phyloP scores from a whole-genome alignment of 2,329 filamentous ascomycete species.

The Penicillium expansum region DNA sequence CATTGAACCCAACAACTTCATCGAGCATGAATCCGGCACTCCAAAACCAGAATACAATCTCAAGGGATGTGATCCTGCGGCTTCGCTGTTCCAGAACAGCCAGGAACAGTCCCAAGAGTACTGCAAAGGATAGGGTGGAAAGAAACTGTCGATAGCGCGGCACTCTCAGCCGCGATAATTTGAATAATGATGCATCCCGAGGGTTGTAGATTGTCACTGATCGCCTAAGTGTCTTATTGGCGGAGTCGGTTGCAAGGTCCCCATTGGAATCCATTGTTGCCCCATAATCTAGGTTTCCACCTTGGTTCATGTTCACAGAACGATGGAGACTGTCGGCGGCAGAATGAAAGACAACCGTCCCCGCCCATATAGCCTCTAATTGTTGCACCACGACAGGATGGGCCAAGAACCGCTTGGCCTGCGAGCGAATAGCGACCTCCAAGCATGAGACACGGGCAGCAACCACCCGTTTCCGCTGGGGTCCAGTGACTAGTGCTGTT shows the following conservation, averaged over 20 bases:
- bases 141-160: constrained; percentile 89
- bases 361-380: constrained; percentile 95
- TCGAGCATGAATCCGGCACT: constrained; percentile 96
- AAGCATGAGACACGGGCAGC: constrained; percentile 81
- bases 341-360: constrained; percentile 91
- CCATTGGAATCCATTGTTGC: constrained; percentile 23
- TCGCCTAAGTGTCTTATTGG: constrained; percentile 49
- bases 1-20: constrained; percentile 92
- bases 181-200: constrained; percentile 83
- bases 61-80: constrained; percentile 74
- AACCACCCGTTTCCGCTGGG: constrained; percentile 50
- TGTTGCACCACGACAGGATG: constrained; percentile 91
- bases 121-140: constrained; percentile 80
- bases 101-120: constrained; percentile 80
- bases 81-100: constrained; percentile 76
- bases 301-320: constrained; percentile 41
- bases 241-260: constrained; percentile 19
- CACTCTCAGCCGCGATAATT: constrained; percentile 84
- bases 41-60: constrained; percentile 96
- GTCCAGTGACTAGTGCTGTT: constrained; percentile 33
- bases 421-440: constrained; percentile 88
- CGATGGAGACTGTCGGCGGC: constrained; percentile 82
- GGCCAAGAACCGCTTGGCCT: constrained; percentile 86
- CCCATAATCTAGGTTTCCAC: constrained; percentile 26
- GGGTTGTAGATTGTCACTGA: constrained; percentile 88